Base-by-base conservation (phyloP, 2,329 filamentous ascomycete species). In the Aspergillus eucalypticola region DNA sequence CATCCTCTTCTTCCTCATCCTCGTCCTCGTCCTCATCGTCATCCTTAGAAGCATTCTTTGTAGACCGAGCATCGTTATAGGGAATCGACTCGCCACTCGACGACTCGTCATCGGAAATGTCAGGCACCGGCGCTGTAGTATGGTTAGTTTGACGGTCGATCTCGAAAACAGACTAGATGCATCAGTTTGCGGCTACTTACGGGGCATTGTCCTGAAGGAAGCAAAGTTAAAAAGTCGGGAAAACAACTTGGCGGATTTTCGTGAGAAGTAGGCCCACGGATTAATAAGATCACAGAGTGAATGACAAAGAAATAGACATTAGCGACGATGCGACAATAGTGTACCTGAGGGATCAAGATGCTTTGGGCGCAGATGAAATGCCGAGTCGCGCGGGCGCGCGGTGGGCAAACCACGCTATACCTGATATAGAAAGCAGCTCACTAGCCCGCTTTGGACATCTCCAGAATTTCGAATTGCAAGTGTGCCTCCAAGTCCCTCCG, bases 51-150 rank as follows among this genome's bases (percentile, higher is more conserved):
- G 21, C 39, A 2, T 67, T 64, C 6, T 60, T 50, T 8, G 68
- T 64, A 4, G 69, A 65, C 8, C 25, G 19, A 27, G 71, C 71
- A 23, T 71, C 68, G 5, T 74, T 72, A 54, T 67, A 78, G 17
- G 76, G 76, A 25, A 78, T 77, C 10, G 73, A 72, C n/a, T 71
- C 73, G 15, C 72, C 72, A 8, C 65, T 67, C 17, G 72, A 74
- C 59, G 72, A 74, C 59, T 78, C 76, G 19, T 73, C 71, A 25
- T 77, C 76, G 2, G 75, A 76, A 21, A 71, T 57, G 13, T 74
- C 71, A 49, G 70, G 70, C 11, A 73, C 57, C 48, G 71, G 70
- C 19, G 72, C 74, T 76, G 38, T 58, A 39, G 41, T 27, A 60
- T 42, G 11, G 59, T 68, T 32, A 72, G 57, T 38, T 60, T 23